A percentile compares a stretch with the other conserved stretches of the same genome.
phyloP scores from a whole-genome alignment of 2,329 filamentous ascomycete species.

The Fusarium succisae region DNA sequence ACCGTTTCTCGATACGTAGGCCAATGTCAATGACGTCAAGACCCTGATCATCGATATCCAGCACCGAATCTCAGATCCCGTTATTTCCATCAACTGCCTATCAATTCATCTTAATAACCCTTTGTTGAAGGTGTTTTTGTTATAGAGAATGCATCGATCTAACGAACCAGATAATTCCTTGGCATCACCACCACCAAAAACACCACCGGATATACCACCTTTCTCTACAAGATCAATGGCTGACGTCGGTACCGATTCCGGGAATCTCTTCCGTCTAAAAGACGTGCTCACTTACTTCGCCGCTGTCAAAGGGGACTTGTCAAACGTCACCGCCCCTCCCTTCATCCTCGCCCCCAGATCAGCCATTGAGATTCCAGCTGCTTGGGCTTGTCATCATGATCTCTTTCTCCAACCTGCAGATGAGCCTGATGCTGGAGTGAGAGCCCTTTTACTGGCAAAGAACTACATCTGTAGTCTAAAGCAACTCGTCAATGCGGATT shows the following conservation, averaged over 20 bases:
- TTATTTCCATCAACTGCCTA: background rate
- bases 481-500: constrained; percentile 11
- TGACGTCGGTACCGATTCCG: constrained; percentile 11
- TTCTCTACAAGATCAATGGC: constrained; percentile 4
- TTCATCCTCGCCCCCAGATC: constrained; percentile 59
- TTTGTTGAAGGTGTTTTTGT: background rate
- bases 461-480: constrained; percentile 19
- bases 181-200: background rate
- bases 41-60: background rate
- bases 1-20: background rate
- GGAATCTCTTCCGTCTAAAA: constrained; percentile 10
- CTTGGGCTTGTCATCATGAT: constrained; percentile 51
- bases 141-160: background rate
- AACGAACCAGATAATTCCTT: background rate
- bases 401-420: constrained; percentile 21
- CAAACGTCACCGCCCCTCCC: constrained; percentile 61
- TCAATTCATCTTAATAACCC: background rate
- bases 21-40: constrained; percentile 26
- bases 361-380: constrained; percentile 61
- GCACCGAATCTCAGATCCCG: background rate
- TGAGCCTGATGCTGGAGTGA: constrained; percentile 14
- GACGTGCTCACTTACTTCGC: constrained; percentile 17
- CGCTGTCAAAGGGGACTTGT: constrained; percentile 58
- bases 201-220: background rate
- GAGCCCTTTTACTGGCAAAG: constrained; percentile 1